These are phyloP conservation scores for Aspergillus texensis DNA, from an alignment of 2,329 filamentous ascomycete species.

Conservation along the genomic window DNA sequence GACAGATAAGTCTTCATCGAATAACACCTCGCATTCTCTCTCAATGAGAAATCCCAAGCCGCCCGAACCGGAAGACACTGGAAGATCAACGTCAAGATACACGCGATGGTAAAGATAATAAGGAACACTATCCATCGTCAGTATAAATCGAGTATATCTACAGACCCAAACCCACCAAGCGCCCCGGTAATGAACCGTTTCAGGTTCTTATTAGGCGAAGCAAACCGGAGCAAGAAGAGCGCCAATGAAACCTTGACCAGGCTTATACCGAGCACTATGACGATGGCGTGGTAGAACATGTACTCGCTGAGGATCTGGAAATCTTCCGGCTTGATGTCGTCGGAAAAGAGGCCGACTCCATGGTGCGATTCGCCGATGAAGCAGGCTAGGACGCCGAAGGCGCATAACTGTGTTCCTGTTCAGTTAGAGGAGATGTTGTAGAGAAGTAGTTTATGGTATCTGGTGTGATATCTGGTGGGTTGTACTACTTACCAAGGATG, in stretches of 20 bases:
- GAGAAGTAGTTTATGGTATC: not conserved
- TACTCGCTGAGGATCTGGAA: slow-evolving; percentile 43
- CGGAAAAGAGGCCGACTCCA: slow-evolving; percentile 51
- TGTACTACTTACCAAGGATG: slow-evolving; percentile 40
- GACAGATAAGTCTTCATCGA: slow-evolving; percentile 47
- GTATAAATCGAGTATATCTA: not conserved
- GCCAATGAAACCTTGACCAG: slow-evolving; percentile 48
- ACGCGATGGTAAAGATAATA: slow-evolving; percentile 35
- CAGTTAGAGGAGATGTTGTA: not conserved
- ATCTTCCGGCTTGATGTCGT: slow-evolving; percentile 38
- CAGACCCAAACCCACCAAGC: slow-evolving; percentile 27
- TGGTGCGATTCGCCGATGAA: slow-evolving; percentile 49
- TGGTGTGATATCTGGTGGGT: not conserved
- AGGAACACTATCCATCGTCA: slow-evolving; percentile 32
- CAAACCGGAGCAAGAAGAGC: slow-evolving; percentile 44
- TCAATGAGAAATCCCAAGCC: slow-evolving; percentile 45
- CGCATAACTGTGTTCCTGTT: slow-evolving; percentile 21
- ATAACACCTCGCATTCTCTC: slow-evolving; percentile 49
- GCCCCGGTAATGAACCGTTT: slow-evolving; percentile 37
- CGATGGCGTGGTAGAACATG: slow-evolving; percentile 51
- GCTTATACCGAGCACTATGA: slow-evolving; percentile 50
- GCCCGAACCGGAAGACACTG: slow-evolving; percentile 51
- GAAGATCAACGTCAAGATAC: slow-evolving; percentile 51
- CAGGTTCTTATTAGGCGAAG: slow-evolving; percentile 31
- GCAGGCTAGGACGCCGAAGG: slow-evolving; percentile 36